A percentile compares a stretch with the other conserved stretches of the same genome.
phyloP scores from a whole-genome alignment of 495 filamentous ascomycete species.

The Physcia stellaris region DNA sequence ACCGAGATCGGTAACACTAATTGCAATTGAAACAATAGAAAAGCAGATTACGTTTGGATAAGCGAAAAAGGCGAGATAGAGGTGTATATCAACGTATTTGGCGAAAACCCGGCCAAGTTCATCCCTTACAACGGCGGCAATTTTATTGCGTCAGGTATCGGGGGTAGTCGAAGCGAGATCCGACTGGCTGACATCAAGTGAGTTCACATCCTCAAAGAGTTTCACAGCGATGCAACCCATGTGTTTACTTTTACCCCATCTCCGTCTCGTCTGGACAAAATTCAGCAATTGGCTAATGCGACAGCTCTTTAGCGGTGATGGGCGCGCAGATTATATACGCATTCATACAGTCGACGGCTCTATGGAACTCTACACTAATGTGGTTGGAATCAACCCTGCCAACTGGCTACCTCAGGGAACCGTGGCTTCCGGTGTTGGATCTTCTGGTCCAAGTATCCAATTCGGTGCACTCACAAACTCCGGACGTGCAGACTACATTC shows the following conservation, averaged over 20 bases:
- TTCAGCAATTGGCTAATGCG: neutral
- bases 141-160: neutral
- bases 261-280: neutral
- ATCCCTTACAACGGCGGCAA: neutral
- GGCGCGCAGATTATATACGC: neutral
- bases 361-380: neutral
- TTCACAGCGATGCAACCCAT: too few species aligned
- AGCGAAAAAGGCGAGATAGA: neutral
- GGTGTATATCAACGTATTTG: slow-evolving; percentile 1
- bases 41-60: slow-evolving; percentile 2
- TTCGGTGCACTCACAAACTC: neutral
- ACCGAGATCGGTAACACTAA: too few species aligned
- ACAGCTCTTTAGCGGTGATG: neutral
- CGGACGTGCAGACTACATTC: slow-evolving; percentile 1
- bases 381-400: neutral
- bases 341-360: neutral
- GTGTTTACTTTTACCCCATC: neutral
- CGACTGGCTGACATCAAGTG: slow-evolving; percentile 1
- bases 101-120: neutral
- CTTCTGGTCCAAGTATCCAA: neutral
- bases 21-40: too few species aligned
- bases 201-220: neutral
- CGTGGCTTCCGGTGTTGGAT: neutral
- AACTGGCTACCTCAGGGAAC: neutral
- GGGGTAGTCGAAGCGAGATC: neutral